Base-by-base conservation (phyloP, 148 eudicot species). In the Silene latifolia region DNA sequence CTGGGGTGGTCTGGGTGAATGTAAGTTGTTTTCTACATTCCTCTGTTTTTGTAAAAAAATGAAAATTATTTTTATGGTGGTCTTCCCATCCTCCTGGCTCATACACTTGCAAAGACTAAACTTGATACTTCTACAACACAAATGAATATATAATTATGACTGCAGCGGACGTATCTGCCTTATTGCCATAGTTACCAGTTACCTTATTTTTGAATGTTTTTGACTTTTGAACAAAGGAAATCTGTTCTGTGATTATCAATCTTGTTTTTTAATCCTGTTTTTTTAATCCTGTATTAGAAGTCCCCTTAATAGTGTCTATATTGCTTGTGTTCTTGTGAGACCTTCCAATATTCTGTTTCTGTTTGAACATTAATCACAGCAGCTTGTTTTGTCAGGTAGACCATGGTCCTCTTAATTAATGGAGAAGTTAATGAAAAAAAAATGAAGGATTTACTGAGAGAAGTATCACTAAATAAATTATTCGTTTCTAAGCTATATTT, bases 1-100 rank as follows among this genome's bases (percentile, higher is more conserved):
- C 78, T 93, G 98, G 98, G 98, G 98, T 67, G 97, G 91, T 78
- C 95, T 94, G 73, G 98, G 98, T 24, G 79, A 83, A 59, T 87
- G 98, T 93, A 88, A 91, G 96, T 74, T 73, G 72, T 32, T 74
- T 51, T 44, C 29, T 48, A 27, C 32, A 12, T 42, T 75, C 69
- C 20, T 53, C 44, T 46, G 11, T 60, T 48, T 77, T 13, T 14
- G 39, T 71, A 42, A 72, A 35, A 35, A 39, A 15, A 4, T 72
- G 39, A 78, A 20, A 23, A 11, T 15, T 51, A 6, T 12, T 58
- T 25, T 32, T 32, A 4, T 32, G 35, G 4, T 32, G 35, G 35
- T 4, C 5, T 4, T 32, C 35, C 35, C 35, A 32, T 32, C 35
- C 13, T 8, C 24, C 19, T 68, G 60, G 4, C 20, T 35, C 44